These are phyloP conservation scores for Pseudozyma sp. DNA, from an alignment of 1,284 basidiomycete genomes.

Conservation along the genomic window DNA sequence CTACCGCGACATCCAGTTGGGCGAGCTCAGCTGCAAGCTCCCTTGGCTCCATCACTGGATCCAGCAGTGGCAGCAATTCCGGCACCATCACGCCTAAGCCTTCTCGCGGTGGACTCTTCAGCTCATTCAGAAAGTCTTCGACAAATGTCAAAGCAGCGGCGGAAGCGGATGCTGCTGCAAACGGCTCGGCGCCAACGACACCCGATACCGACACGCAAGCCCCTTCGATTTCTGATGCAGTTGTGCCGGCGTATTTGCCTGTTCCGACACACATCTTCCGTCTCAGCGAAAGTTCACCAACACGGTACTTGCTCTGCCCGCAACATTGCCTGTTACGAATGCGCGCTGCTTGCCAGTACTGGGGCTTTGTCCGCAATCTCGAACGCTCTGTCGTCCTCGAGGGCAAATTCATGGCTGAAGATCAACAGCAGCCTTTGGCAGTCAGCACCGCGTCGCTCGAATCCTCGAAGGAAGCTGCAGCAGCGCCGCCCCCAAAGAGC, in stretches of 20 bases:
- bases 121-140: slow-evolving; percentile 41
- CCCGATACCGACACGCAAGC: slow-evolving; percentile 13
- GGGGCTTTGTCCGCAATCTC: slow-evolving; percentile 64
- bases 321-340: slow-evolving; percentile 64
- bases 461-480: slow-evolving; percentile 14
- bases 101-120: slow-evolving; percentile 48
- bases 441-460: slow-evolving; percentile 24
- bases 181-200: slow-evolving; percentile 1
- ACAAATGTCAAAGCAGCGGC: slow-evolving; percentile 16
- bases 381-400: slow-evolving; percentile 66
- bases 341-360: slow-evolving; percentile 63
- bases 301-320: slow-evolving; percentile 64
- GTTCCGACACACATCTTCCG: slow-evolving; percentile 68
- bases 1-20: slow-evolving; percentile 49
- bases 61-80: slow-evolving; percentile 25
- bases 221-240: neutral
- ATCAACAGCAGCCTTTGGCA: slow-evolving; percentile 9
- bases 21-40: slow-evolving; percentile 50
- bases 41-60: slow-evolving; percentile 44
- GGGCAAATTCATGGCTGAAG: slow-evolving; percentile 61
- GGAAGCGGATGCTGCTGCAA: slow-evolving; percentile 9
- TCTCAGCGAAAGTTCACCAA: slow-evolving; percentile 55
- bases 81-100: slow-evolving; percentile 43
- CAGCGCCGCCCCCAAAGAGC: slow-evolving; percentile 16
- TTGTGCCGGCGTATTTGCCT: slow-evolving; percentile 28